phyloP scores from a whole-genome alignment of 495 filamentous ascomycete species.

The Penicillium goetzii region DNA sequence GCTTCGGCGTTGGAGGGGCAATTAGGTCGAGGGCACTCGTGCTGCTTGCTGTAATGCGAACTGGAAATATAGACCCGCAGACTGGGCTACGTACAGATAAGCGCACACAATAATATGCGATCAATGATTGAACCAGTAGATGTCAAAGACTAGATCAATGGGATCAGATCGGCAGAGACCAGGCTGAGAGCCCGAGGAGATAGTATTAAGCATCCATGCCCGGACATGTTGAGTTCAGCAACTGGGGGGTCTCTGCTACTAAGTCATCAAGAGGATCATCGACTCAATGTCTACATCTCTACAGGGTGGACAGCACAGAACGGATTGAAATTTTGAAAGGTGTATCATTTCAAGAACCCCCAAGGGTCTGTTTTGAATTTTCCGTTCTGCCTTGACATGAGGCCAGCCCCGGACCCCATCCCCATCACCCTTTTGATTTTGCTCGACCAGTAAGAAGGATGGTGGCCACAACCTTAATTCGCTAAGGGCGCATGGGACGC shows the following conservation, averaged over 20 bases:
- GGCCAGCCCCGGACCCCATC: conserved; percentile 35
- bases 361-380: conserved; percentile 34
- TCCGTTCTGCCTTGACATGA: conserved; percentile 36
- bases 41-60: background rate
- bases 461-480: conserved; percentile 53
- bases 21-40: background rate
- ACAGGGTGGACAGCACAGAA: conserved; percentile 21
- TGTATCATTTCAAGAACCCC: conserved; percentile 39
- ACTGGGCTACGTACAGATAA: too few relatives aligned
- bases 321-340: conserved; percentile 29
- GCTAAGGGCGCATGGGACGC: conserved; percentile 50
- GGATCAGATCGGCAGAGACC: too few relatives aligned
- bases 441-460: conserved; percentile 42
- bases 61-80: too few relatives aligned
- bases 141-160: too few relatives aligned
- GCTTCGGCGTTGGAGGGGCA: background rate
- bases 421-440: conserved; percentile 39
- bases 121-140: too few relatives aligned
- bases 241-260: too few relatives aligned
- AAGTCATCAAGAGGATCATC: too few relatives aligned
- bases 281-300: conserved; percentile 8
- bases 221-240: too few relatives aligned
- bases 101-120: too few relatives aligned
- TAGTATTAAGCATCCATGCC: too few relatives aligned
- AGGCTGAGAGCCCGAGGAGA: too few relatives aligned